phyloP scores from a whole-genome alignment of 1,284 basidiomycete genomes.

The Apiotrichum montevideense region DNA sequence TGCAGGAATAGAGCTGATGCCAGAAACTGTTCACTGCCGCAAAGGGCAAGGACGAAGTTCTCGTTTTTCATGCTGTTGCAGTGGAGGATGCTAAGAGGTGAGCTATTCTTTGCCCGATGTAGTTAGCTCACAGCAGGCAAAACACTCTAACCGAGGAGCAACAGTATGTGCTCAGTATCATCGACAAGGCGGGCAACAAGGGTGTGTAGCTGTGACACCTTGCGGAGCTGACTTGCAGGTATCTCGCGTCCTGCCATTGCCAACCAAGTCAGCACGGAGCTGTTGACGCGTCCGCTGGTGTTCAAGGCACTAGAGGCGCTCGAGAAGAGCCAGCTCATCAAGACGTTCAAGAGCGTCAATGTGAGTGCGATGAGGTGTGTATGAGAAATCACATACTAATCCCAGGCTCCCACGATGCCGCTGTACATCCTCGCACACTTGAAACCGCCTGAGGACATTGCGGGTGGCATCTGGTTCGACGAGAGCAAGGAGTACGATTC shows the following conservation, averaged over 20 bases:
- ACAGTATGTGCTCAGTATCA: constrained; percentile 28
- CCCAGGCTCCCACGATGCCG: constrained; percentile 37
- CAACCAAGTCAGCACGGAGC: constrained; percentile 28
- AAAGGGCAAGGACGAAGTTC: constrained; percentile 22
- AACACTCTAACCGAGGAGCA: constrained; percentile 36
- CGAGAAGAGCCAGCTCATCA: constrained; percentile 38
- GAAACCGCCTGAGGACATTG: constrained; percentile 41
- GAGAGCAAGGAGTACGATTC: constrained; percentile 43
- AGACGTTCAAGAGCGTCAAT: constrained; percentile 42
- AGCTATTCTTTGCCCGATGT: not conserved
- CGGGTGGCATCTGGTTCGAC: constrained; percentile 46
- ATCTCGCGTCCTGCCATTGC: constrained; percentile 20
- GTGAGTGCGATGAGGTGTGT: constrained; percentile 19
- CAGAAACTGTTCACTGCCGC: constrained; percentile 18
- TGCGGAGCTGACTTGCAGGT: constrained; percentile 16
- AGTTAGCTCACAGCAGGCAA: constrained; percentile 17
- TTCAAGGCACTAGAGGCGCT: constrained; percentile 35
- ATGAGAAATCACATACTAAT: not conserved
- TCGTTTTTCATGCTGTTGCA: constrained; percentile 27
- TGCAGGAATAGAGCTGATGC: not conserved
- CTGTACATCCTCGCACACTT: constrained; percentile 37
- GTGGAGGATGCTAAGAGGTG: constrained; percentile 34
- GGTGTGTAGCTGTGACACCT: constrained; percentile 2
- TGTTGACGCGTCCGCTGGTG: constrained; percentile 28
- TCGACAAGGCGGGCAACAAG: constrained; percentile 19